These are phyloP conservation scores for Alnus glutinosa DNA, from an alignment of 306 rosid species.

Conservation along the genomic window DNA sequence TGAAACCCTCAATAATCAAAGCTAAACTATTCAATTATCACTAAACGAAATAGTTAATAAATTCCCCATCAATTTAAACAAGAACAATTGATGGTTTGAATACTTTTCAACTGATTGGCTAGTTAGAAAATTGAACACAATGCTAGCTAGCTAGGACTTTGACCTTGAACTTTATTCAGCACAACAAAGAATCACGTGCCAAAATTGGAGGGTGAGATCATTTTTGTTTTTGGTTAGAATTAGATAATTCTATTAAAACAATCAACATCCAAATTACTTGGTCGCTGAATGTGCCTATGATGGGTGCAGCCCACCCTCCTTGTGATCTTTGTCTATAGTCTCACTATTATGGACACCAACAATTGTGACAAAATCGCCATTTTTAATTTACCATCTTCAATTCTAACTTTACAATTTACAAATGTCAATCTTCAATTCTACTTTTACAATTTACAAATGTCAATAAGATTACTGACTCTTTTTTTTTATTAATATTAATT, in stretches of 20 bases:
- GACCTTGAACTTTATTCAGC: slow-evolving; percentile 27
- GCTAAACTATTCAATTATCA: neutral
- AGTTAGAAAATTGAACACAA: slow-evolving; percentile 23
- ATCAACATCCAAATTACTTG: neutral
- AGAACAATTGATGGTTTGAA: neutral
- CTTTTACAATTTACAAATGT: neutral
- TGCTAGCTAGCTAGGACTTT: slow-evolving; percentile 15
- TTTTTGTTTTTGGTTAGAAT: neutral
- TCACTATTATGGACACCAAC: neutral
- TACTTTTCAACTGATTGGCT: slow-evolving; percentile 18
- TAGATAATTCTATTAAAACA: neutral
- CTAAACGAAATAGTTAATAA: neutral
- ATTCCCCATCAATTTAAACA: neutral
- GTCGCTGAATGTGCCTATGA: neutral
- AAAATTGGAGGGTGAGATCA: slow-evolving; percentile 1
- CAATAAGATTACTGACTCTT: neutral
- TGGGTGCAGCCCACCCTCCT: neutral
- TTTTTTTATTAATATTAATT: too few species aligned
- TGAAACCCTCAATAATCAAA: slow-evolving; percentile 14
- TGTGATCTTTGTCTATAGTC: neutral
- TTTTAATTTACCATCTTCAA: neutral
- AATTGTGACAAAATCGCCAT: neutral
- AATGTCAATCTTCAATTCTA: neutral
- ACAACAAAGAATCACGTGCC: slow-evolving; percentile 28
- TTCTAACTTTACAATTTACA: neutral